A percentile compares a stretch with the other conserved stretches of the same genome.
Conservation (phyloP, 257 asterid genomes). For the Solanum tacnaense region DNA sequence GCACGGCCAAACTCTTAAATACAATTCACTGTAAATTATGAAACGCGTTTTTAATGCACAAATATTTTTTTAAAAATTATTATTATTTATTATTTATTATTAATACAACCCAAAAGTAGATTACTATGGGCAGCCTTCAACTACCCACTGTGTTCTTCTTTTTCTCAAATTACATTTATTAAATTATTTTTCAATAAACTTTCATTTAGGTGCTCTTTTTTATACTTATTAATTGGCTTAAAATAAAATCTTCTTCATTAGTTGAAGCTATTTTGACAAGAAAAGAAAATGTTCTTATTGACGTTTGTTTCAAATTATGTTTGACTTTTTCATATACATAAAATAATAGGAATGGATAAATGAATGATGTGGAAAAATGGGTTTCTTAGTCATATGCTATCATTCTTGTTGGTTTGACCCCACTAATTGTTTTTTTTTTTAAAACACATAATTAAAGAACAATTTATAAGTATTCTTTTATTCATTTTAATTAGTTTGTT, state of each 20-base stretch:
- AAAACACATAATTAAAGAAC: background rate
- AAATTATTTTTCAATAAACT: background rate
- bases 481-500: background rate
- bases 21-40: background rate
- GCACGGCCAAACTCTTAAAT: background rate
- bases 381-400: background rate
- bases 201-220: background rate
- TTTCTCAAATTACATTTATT: background rate
- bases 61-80: background rate
- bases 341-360: background rate
- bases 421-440: rapidly evolving
- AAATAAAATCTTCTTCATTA: background rate
- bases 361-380: slow-evolving; percentile 2
- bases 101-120: background rate
- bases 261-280: background rate
- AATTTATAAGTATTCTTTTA: background rate
- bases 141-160: background rate
- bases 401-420: background rate
- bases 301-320: background rate
- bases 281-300: background rate
- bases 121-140: background rate
- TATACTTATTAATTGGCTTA: background rate
- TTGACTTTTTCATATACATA: background rate
- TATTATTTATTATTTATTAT: background rate
- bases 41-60: background rate